Evolutionary conservation across 2,329 filamentous ascomycete genomes (phyloP), one percentile per base, ranked within the genome.

Genomic region (Penicillium sp.): DNA sequence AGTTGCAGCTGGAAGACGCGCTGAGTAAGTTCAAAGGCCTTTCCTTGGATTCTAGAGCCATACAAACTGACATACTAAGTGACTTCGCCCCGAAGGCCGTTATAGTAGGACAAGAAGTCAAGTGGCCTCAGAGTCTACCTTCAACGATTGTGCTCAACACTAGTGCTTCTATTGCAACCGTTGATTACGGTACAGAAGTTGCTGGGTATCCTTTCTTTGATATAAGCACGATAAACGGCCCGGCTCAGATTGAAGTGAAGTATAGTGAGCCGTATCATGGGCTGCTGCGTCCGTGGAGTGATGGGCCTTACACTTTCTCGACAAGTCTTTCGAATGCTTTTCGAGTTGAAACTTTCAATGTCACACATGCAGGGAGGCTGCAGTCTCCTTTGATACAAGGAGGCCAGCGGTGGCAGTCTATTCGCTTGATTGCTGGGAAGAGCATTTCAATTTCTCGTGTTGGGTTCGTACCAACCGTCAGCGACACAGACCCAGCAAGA

Each of bases 271-370:
- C 60, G 3, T 47, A 54, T 11, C 5, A 44, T n/a, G 60, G 57
- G 10, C 37, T 60, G n/a, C 51, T 56, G 2, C 37, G 44, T 7
- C 49, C 54, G 14, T 59, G 48, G 23, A 49, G 44, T 5, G 60
- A 62, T 36, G 60, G 60, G 1, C 60, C 60, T 0, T 61, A 55
- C 49, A 55, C 50, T 1, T 62, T 60, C 28, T 34, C 51, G n/a
- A 62, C 55, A 18, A 52, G 55, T 1, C 47, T 62, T 0, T 34
- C 58, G 5, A 61, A 60, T 26, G 55, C 51, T 3, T 53, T 57
- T 21, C 55, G 55, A 7, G 51, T 59, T 6, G 60, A 62, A 45
- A 60, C 60, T 3, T 62, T 62, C 49, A 61, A 61, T 28, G 37
- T 62, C 44, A 61, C 51, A 1, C 18, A 47, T 1, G 18, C 58